Base-by-base conservation (phyloP, 345 rosid species). In the Gossypium longicalyx region DNA sequence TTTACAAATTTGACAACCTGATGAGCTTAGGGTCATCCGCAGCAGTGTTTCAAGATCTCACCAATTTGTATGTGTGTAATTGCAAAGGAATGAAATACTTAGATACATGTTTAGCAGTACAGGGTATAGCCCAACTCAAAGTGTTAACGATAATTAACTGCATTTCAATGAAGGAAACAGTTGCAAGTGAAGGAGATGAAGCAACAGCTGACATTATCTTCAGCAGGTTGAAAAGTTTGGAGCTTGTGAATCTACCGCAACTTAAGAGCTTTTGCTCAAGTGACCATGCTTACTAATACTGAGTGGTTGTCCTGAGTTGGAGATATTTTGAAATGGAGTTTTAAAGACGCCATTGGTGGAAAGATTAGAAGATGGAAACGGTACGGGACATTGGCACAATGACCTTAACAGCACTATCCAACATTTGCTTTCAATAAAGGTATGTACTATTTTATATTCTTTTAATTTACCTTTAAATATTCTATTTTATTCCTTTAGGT, bases 191-290 rank as follows among this genome's bases (percentile, higher is more conserved):
- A 22, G 59, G 12, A 54, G 25, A 54, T 54, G 59, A 54, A 54
- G 16, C 62, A 12, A 12, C 34, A 9, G 2, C 8, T 16, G 2
- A 23, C 29, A 23, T 58, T 23, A 58, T 11, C 12, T 58, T 58
- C 63, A 58, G 63, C 16, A 66, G 63, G 34, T 23, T 58, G 63
- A 23, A 58, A 58, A 58, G 63, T 58, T 23, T 58, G 63, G 63
- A 58, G 25, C 63, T 58, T 58, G 16, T 1, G 16, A 22, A 58
- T 23, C 29, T 58, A 58, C 34, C 17, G 6, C 63, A 9, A 58
- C 63, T 58, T 11, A 12, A 58, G 9, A 58, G 62, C 62, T 58
- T 58, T 58, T 58, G 62, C 5, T 58, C 16, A 23, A 29, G 62
- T 7, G 25, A 23, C 62, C 62, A 58, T 7, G 15, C 34, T 22